These are phyloP conservation scores for Hyaloperonospora brassicae DNA, from an alignment of 352 stramenopile genomes.

Conservation along the genomic window DNA sequence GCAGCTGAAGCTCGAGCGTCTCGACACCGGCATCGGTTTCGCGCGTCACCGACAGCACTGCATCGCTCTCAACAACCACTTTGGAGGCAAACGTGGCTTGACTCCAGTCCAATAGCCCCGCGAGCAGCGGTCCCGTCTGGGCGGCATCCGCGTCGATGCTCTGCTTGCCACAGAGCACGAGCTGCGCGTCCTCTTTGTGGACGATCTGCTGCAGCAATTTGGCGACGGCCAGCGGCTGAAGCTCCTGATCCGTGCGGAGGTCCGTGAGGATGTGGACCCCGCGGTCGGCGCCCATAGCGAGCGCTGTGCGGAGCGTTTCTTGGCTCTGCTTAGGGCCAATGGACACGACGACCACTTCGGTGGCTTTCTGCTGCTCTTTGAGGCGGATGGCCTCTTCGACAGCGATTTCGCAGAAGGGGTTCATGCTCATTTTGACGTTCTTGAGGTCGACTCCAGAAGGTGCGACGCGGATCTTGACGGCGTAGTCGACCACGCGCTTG, in stretches of 20 bases:
- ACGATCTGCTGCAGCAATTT: conserved; percentile 94
- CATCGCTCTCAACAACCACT: conserved; percentile 58
- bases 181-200: conserved; percentile 87
- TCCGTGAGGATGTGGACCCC: conserved; percentile 97
- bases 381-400: conserved; percentile 97
- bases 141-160: conserved; percentile 83
- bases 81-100: conserved; percentile 97
- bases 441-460: conserved; percentile 92
- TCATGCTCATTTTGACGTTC: conserved; percentile 99
- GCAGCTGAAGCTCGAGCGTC: conserved; percentile 81
- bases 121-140: conserved; percentile 91
- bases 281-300: conserved; percentile 91
- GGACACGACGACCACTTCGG: conserved; percentile 93
- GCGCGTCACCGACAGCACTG: conserved; percentile 78
- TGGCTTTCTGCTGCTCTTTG: conserved; percentile 96
- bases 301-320: conserved; percentile 93
- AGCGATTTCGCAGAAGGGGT: conserved; percentile 99
- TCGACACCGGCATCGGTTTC: conserved; percentile 93
- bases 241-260: conserved; percentile 93
- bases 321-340: conserved; percentile 96
- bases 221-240: conserved; percentile 96
- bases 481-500: conserved; percentile 97
- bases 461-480: conserved; percentile 95
- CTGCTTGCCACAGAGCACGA: conserved; percentile 98
- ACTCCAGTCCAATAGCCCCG: conserved; percentile 93